These are phyloP conservation scores for Leccinellum albellum DNA, from an alignment of 768 basidiomycete genomes.

Conservation along the genomic window DNA sequence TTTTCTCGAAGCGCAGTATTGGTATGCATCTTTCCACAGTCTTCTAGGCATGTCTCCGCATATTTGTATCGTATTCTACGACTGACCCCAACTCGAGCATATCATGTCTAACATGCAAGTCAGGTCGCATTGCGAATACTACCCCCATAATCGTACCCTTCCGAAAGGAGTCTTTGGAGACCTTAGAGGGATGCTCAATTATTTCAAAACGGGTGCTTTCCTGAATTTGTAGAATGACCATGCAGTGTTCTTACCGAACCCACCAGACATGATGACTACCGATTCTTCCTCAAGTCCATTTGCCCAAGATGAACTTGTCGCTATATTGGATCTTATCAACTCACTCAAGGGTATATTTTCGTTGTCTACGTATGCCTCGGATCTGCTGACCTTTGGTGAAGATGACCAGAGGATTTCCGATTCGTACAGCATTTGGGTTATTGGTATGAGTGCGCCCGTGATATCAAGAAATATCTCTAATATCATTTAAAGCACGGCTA, in stretches of 20 bases:
- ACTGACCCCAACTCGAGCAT: not conserved
- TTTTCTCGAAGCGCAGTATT: constrained; percentile 11
- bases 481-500: constrained; percentile 5
- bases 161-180: constrained; percentile 2
- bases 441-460: constrained; percentile 4
- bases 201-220: constrained; percentile 8
- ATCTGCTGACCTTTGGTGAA: not conserved
- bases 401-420: not conserved
- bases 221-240: not conserved
- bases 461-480: not conserved
- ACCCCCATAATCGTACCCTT: constrained; percentile 5
- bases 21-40: constrained; percentile 1
- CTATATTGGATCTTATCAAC: constrained; percentile 13
- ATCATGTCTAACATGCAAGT: not conserved
- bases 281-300: constrained; percentile 18
- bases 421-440: constrained; percentile 8
- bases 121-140: constrained; percentile 19
- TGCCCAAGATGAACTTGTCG: constrained; percentile 7
- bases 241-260: not conserved
- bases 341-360: constrained; percentile 8
- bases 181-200: constrained; percentile 17
- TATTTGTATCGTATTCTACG: not conserved
- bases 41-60: not conserved
- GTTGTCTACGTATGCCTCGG: not conserved
- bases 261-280: constrained; percentile 13